These are phyloP conservation scores for Collariella sp. DNA, from an alignment of 495 filamentous ascomycete species.

Conservation along the genomic window DNA sequence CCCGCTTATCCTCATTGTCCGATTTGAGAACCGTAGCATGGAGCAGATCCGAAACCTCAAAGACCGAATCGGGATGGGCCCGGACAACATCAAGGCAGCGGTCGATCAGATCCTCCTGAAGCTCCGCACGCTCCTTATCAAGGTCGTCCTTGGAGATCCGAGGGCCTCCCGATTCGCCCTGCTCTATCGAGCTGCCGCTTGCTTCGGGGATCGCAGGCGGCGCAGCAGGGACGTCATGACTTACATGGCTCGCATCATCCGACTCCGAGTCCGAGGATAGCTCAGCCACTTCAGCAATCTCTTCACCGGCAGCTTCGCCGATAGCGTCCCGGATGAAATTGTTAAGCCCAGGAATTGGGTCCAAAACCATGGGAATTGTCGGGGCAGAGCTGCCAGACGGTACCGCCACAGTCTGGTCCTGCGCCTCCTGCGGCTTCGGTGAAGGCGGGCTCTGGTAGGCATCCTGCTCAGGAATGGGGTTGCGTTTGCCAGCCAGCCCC, in stretches of 20 bases:
- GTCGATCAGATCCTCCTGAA: constrained; percentile 75
- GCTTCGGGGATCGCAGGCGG: constrained; percentile 9
- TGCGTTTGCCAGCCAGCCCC: constrained; percentile 38
- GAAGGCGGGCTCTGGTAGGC: constrained; percentile 16
- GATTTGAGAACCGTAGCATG: constrained; percentile 64
- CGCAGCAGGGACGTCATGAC: constrained; percentile 15
- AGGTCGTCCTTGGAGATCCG: constrained; percentile 67
- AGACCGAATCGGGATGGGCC: constrained; percentile 78
- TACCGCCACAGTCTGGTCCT: not conserved
- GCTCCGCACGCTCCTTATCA: constrained; percentile 61
- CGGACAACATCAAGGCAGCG: constrained; percentile 84
- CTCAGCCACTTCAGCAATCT: constrained; percentile 16
- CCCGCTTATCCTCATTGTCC: constrained; percentile 51
- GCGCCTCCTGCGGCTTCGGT: constrained; percentile 11
- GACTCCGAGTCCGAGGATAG: constrained; percentile 19
- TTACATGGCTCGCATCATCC: constrained; percentile 12
- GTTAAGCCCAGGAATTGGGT: constrained; percentile 17
- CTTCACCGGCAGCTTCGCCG: constrained; percentile 13
- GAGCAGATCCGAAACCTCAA: constrained; percentile 84
- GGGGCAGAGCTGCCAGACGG: constrained; percentile 1
- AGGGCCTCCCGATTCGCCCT: constrained; percentile 1
- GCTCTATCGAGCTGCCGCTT: not conserved
- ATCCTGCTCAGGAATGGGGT: constrained; percentile 59
- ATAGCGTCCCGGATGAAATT: constrained; percentile 13
- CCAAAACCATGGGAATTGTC: constrained; percentile 26